phyloP scores from a whole-genome alignment of 2,329 filamentous ascomycete genomes.

The Pseudopithomyces maydicus region DNA sequence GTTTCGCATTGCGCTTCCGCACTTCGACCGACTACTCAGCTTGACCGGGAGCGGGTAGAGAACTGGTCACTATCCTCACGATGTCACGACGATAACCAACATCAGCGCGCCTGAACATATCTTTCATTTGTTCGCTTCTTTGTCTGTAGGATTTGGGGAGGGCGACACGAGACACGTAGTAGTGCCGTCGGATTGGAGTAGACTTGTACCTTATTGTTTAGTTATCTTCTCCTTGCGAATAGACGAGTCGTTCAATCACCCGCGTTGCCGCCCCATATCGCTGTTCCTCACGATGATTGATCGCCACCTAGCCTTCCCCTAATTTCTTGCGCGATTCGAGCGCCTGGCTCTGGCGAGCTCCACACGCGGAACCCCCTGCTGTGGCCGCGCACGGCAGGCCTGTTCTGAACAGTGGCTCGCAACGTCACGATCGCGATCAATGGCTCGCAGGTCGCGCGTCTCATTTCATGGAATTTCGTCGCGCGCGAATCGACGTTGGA shows the following conservation, averaged over 20 bases:
- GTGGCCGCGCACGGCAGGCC: neutral
- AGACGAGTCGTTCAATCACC: constrained; percentile 2
- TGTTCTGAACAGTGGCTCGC: no score
- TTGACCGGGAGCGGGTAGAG: constrained; percentile 3
- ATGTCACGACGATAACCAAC: constrained; percentile 16
- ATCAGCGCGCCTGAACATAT: constrained; percentile 9
- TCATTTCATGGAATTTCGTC: neutral
- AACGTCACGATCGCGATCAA: no score
- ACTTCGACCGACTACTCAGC: neutral
- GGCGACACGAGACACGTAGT: neutral
- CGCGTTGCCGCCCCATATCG: neutral
- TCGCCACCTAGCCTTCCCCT: neutral
- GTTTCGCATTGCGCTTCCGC: constrained; percentile 8
- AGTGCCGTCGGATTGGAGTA: constrained; percentile 6
- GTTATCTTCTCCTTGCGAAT: neutral
- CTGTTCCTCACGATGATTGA: neutral
- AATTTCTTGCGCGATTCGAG: constrained; percentile 11
- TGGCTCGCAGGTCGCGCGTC: no score
- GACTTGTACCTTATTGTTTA: constrained; percentile 5
- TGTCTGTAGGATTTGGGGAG: neutral
- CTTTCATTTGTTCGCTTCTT: neutral
- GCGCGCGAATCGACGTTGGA: neutral
- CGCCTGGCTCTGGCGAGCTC: constrained; percentile 10
- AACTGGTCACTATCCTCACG: constrained; percentile 11
- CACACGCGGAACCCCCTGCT: neutral